Evolutionary conservation across 2,329 filamentous ascomycete genomes (phyloP), one percentile per base, ranked within the genome.

Genomic region (Ilyonectria sp.): DNA sequence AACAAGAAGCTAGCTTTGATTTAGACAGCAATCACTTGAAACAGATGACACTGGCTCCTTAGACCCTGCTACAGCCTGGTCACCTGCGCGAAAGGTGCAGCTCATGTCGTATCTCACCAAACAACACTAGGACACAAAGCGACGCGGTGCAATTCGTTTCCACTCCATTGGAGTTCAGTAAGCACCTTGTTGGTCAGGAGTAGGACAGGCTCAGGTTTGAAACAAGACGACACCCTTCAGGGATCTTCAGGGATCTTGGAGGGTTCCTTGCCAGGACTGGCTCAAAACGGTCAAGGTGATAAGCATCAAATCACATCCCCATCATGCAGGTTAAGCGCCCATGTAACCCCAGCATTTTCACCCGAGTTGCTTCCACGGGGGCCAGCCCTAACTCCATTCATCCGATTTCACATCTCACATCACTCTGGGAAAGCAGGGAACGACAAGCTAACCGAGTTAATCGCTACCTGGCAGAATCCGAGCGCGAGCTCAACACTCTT

Each of bases 401-500:
- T n/a, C 31, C 35, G 19, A 43, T 17, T 29, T 23, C 21, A n/a
- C 49, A 53, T 19, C 46, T 40, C 17, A 33, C n/a, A 19, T 53
- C 19, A 44, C n/a, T 43, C 46, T 19, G 15, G 35, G 40, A 33
- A 17, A 46, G 37, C 21, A 21, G n/a, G 9, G 31, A 15, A 37
- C 21, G 31, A 33, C 17, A 50, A 55, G 35, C 53, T 37, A 52
- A 65, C 33, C 31, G 52, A 63, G 29, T 50, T 43, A 21, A 31
- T 59, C 47, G 53, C 58, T 53, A 55, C 31, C 47, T 61, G 49
- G 29, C 49, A 52, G 50, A 56, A 49, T 56, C 61, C 60, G 64
- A 70, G 61, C 65, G 67, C 47, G 66, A 68, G 66, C 62, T 65
- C 66, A 55, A 62, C 47, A 7, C 13, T 52, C n/a, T 53, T 65